Base-by-base conservation (phyloP, 2,329 filamentous ascomycete genomes). In the Lasiodiplodia citricola region DNA sequence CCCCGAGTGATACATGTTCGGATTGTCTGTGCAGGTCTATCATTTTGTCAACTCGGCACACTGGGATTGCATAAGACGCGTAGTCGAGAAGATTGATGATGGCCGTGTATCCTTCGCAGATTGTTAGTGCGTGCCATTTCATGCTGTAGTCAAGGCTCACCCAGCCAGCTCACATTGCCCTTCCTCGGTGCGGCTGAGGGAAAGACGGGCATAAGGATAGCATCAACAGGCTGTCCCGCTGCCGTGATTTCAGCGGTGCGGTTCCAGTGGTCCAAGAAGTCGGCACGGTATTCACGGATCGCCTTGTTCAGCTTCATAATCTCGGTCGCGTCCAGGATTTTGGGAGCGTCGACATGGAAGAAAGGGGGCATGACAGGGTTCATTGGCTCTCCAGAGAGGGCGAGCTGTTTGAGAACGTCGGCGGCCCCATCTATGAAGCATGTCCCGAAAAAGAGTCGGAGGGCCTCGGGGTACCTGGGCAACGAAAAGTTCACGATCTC, bases 1-100 rank as follows among this genome's bases (percentile, higher is more conserved):
- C 76, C 21, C 65, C 70, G 25, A 63, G 56, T 16, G 25, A 38
- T 4, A 50, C 25, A 47, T 41, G 67, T 23, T 71, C 70, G 7
- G n/a, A n/a, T 1, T 56, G 68, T 51, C 65, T 68, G 37, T 23
- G 31, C 4, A 65, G 52, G 8, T 47, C 38, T 38, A 71, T 66
- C n/a, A 6, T 74, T 3, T 72, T 44, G 44, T 83, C 77, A 25
- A 1, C 89, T 85, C 0, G 88, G 88, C n/a, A 90, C 80, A 2
- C 85, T 81, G 0, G 84, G 82, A 37, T 52, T 52, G 21, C 50
- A 13, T 52, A 52, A n/a, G 79, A 79, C 1, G 83, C 86, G 68
- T 89, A 89, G 73, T 90, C 87, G 21, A 89, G 71, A 21, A 87
- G 60, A 71, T 90, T 90, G 58, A 88, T 80, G 70, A 72, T 81